Evolutionary conservation across 2,329 filamentous ascomycete species (phyloP), one percentile per base, ranked within the genome.

Genomic region (Cryphonectria nitschkei): DNA sequence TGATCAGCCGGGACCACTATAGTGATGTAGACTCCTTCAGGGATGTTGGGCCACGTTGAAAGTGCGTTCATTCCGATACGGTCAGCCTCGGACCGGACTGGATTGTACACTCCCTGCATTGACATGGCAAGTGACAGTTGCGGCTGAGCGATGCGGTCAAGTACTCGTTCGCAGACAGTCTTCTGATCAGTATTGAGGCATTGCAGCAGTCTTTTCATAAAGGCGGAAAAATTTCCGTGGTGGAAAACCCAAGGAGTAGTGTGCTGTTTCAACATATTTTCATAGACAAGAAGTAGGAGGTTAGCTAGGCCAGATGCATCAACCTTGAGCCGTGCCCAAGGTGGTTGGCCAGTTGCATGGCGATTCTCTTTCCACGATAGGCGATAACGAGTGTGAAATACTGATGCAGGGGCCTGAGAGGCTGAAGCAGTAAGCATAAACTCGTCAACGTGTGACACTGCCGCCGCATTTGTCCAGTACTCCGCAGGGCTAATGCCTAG

Each of bases 401-500:
- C 13, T 26, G 54, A 11, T 4, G 64, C 58, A 1, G 52, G 29
- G 13, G 69, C 75, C 32, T 78, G 75, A 3, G 39, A 52, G 19
- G 46, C 32, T 4, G 73, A 8, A 14, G 76, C 54, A 0, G 74
- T 74, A 1, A 82, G 50, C 5, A 83, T 71, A 1, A 82, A 64
- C 68, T 85, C 82, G 64, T 84, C 80, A 1, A 81, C 78, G 56
- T 77, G 79, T 1, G 83, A 83, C 5, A 79, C 76, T 3, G 77
- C 75, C 19, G 82, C 84, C 8, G 82, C 75, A 73, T 87, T 86
- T 2, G 86, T 86, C 82, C 82, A 87, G 74, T 83, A 85, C 73
- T 87, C 84, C 9, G 84, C 77, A 0, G 84, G 83, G 0, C 76
- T 80, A 43, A 90, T 74, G 0, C 87, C 88, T 3, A 90, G 76